Conservation (phyloP, 495 filamentous ascomycete genomes). For the Lichenothelia convexa region DNA sequence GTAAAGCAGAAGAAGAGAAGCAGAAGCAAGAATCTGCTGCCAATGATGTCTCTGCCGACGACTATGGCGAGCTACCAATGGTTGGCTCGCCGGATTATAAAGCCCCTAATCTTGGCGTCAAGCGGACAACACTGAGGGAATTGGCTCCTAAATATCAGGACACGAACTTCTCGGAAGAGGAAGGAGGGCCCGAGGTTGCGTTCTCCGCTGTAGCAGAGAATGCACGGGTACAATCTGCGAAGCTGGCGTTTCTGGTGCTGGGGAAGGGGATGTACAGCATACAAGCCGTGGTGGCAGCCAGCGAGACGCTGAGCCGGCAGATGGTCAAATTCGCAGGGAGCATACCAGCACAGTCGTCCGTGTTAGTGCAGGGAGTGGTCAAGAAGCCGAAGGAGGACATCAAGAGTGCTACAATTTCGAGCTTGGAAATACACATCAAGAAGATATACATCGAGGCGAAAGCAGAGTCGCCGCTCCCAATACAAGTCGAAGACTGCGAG, state of each 20-base stretch:
- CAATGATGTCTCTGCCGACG: conserved; percentile 21
- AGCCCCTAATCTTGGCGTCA: conserved; percentile 11
- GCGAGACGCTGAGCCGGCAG: conserved; percentile 38
- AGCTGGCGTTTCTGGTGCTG: conserved; percentile 27
- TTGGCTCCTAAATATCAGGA: conserved; percentile 9
- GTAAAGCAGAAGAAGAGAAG: conserved; percentile 18
- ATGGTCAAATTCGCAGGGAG: conserved; percentile 82
- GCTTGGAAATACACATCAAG: conserved; percentile 63
- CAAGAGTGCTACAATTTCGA: conserved; percentile 55
- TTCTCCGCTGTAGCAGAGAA: conserved; percentile 24
- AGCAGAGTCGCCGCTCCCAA: conserved; percentile 44
- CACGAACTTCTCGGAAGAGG: conserved; percentile 8
- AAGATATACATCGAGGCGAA: conserved; percentile 59
- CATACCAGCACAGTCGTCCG: conserved; percentile 61
- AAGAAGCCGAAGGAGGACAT: conserved; percentile 59
- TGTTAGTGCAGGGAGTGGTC: conserved; percentile 58
- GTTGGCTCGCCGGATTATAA: conserved; percentile 16
- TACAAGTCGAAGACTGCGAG: conserved; percentile 30
- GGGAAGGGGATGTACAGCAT: conserved; percentile 19
- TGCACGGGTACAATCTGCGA: conserved; percentile 24
- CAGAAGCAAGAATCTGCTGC: conserved; percentile 19
- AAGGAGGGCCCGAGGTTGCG: conserved; percentile 12
- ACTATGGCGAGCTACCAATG: conserved; percentile 25
- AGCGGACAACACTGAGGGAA: conserved; percentile 11
- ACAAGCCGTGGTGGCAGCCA: conserved; percentile 27